These are phyloP conservation scores for Knufia fluminis DNA, from an alignment of 2,329 filamentous ascomycete genomes.

Conservation along the genomic window DNA sequence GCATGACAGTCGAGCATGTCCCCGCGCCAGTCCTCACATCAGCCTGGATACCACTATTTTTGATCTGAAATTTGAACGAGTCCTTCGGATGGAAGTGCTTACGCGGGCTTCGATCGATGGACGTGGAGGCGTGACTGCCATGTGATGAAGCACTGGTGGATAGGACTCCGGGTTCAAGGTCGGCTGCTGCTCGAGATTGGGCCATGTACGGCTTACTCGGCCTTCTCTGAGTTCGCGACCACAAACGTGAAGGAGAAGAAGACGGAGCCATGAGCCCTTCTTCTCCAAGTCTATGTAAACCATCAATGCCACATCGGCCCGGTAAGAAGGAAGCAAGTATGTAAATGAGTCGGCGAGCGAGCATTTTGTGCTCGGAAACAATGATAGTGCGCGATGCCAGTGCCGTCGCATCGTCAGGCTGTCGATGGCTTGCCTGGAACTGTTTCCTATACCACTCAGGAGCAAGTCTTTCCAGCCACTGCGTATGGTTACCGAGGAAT, in stretches of 20 bases:
- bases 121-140: constrained; percentile 26
- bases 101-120: constrained; percentile 2
- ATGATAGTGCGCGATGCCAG: constrained; percentile 48
- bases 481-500: constrained; percentile 51
- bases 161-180: constrained; percentile 4
- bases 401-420: constrained; percentile 38
- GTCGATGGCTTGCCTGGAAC: constrained; percentile 40
- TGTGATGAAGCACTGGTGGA: constrained; percentile 39
- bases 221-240: constrained; percentile 25
- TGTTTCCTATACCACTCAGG: constrained; percentile 47
- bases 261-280: constrained; percentile 28
- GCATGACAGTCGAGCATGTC: constrained; percentile 44
- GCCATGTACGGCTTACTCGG: not conserved
- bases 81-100: constrained; percentile 4
- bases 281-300: constrained; percentile 11
- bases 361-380: constrained; percentile 50
- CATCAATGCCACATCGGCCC: constrained; percentile 15
- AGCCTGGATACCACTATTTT: constrained; percentile 31
- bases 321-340: constrained; percentile 50
- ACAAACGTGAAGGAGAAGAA: constrained; percentile 37
- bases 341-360: constrained; percentile 49
- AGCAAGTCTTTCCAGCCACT: constrained; percentile 48
- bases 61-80: constrained; percentile 28
- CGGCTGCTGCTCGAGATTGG: not conserved
- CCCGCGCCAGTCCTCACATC: constrained; percentile 41